Conservation (phyloP, 2,329 filamentous ascomycete genomes). For the Penicillium sp. region DNA sequence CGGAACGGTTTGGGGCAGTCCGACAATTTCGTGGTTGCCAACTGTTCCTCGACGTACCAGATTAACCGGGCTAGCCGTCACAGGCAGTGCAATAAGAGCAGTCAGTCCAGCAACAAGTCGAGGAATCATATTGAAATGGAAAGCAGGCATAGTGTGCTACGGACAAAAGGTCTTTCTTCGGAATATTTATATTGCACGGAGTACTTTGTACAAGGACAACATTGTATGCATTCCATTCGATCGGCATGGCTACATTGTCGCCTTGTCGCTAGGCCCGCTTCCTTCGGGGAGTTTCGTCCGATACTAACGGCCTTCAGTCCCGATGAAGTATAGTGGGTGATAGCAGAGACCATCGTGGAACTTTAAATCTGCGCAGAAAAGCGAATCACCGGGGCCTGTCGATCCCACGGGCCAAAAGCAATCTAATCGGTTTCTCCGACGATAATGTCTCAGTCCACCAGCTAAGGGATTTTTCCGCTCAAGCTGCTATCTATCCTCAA, state of each 20-base stretch:
- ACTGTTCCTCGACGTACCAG: conserved; percentile 35
- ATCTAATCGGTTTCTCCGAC: neutral
- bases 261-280: neutral
- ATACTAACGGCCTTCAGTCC: neutral
- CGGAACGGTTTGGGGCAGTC: conserved; percentile 48
- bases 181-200: neutral
- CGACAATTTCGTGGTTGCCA: conserved; percentile 43
- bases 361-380: too few relatives aligned
- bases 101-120: neutral
- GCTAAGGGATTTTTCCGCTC: neutral
- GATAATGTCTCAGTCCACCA: neutral
- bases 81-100: conserved; percentile 4
- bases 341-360: neutral
- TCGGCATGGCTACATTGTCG: neutral
- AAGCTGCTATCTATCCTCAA: neutral
- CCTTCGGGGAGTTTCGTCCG: neutral
- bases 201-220: neutral
- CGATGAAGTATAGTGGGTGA: conserved; percentile 1
- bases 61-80: neutral
- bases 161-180: neutral
- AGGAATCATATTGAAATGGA: conserved; percentile 6
- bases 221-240: neutral
- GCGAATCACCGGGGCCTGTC: too few relatives aligned
- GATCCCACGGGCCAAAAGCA: too few relatives aligned
- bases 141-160: neutral